Evolutionary conservation across 768 basidiomycete genomes (phyloP), one percentile per base, ranked within the genome.

Genomic region (Boletus subparvulus): DNA sequence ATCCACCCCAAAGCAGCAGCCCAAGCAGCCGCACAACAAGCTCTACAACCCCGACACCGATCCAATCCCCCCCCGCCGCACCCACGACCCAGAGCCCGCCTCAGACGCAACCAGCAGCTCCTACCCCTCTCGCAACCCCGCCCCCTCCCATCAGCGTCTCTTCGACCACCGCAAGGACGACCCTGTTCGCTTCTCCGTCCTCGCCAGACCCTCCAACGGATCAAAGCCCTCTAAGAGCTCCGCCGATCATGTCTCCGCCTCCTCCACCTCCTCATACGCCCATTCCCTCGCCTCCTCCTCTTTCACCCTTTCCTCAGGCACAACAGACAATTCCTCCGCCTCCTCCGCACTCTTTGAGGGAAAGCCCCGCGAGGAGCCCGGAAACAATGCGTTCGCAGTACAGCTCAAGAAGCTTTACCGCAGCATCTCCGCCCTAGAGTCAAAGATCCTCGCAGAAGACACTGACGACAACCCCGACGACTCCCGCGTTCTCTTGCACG

Each of bases 81-180:
- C 81, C 0, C 71, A 80, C n/a, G 88, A 93, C 61, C 81, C 85
- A 4, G 90, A 91, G 52, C 60, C 75, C 14, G 80, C 80, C 62
- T 85, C 86, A 0, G 90, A 90, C 53, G 75, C 76, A 21, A 77
- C 75, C 7, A 74, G 80, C 50, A 81, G 76, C 63, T 83, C 85
- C 0, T 79, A 83, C 63, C 58, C 69, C 33, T 71, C 71, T 19
- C 64, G 70, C 37, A 60, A 55, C 28, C 47, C 72, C 35, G 61
- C 72, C 12, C 67, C 61, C 12, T 61, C 78, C 4, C 70, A 79
- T 44, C 74, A 78, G 10, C 89, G 88, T 58, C 82, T 97, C 0
- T 95, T 94, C 55, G 94, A 98, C 67, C 92, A 90, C 56, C 81
- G 90, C 39, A 86, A 92, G 65, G 91, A 98, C 69, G 92, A 98